Evolutionary conservation across 495 filamentous ascomycete species (phyloP).

Genomic region (Immersiella caudata): DNA sequence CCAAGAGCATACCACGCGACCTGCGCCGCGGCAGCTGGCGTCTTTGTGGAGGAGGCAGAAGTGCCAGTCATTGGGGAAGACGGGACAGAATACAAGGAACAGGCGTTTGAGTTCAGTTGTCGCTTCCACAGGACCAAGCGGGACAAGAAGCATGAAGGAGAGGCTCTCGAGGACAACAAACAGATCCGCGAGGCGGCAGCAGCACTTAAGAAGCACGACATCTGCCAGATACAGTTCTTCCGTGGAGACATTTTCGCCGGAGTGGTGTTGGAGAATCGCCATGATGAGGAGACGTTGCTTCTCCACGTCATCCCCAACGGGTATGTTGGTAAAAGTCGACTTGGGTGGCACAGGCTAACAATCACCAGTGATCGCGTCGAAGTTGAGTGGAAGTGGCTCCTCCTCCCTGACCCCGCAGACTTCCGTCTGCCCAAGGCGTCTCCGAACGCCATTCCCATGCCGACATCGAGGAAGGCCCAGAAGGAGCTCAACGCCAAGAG

Average conservation of each 20-base stretch:
- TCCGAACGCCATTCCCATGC: slow-evolving; percentile 58
- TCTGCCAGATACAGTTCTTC: slow-evolving; percentile 86
- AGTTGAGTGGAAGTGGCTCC: slow-evolving; percentile 78
- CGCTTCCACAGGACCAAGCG: slow-evolving; percentile 90
- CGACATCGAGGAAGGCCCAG: slow-evolving; percentile 56
- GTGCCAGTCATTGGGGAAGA: slow-evolving; percentile 89
- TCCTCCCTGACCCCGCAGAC: slow-evolving; percentile 66
- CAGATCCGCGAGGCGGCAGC: slow-evolving; percentile 69
- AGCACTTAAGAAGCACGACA: slow-evolving; percentile 69
- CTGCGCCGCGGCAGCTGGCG: slow-evolving; percentile 87
- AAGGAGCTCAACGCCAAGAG: slow-evolving; percentile 60
- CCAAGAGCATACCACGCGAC: slow-evolving; percentile 92
- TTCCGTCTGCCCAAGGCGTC: slow-evolving; percentile 66
- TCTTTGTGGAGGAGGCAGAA: slow-evolving; percentile 82
- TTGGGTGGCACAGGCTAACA: slow-evolving; percentile 37
- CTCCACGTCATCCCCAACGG: slow-evolving; percentile 86
- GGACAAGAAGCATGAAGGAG: slow-evolving; percentile 66
- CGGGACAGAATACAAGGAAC: slow-evolving; percentile 84
- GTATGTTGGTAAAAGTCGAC: slow-evolving; percentile 55
- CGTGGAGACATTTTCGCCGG: slow-evolving; percentile 88
- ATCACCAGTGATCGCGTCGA: slow-evolving; percentile 62
- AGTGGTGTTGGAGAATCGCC: slow-evolving; percentile 82
- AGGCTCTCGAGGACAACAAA: slow-evolving; percentile 69
- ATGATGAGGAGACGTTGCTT: slow-evolving; percentile 71
- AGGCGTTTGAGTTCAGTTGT: slow-evolving; percentile 89